Conservation (phyloP, 164 flowering plant species). For the Stephania japonica region DNA sequence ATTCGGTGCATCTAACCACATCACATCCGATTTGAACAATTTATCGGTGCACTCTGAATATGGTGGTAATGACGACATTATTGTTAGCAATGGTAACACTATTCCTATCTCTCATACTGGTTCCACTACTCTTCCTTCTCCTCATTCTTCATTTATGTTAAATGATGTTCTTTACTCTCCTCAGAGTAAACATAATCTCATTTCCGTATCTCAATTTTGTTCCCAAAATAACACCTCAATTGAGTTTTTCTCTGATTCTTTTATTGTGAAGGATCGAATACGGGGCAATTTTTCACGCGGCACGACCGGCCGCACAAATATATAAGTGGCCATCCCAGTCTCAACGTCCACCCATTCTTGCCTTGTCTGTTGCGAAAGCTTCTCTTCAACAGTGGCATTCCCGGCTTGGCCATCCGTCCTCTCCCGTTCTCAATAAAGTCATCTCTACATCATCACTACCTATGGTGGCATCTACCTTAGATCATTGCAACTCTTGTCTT, state of each 20-base stretch:
- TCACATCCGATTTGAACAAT: too few species aligned
- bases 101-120: background rate
- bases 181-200: background rate
- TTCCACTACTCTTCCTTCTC: background rate
- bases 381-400: background rate
- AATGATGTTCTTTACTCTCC: constrained; percentile 1
- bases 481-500: background rate
- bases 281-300: background rate
- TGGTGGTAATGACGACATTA: background rate
- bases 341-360: background rate
- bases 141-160: background rate
- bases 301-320: background rate
- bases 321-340: background rate
- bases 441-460: background rate
- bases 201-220: constrained; percentile 1
- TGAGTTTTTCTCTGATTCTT: constrained; percentile 9
- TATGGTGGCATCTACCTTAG: background rate
- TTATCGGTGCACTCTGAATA: too few species aligned
- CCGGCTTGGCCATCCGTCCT: constrained; percentile 10
- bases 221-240: background rate
- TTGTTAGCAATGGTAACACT: background rate
- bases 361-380: background rate
- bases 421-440: background rate
- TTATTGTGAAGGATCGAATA: constrained; percentile 12
- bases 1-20: too few species aligned